These are phyloP conservation scores for Chrysochromulina parva DNA, from an alignment of 78 protist genomes.

Conservation along the genomic window DNA sequence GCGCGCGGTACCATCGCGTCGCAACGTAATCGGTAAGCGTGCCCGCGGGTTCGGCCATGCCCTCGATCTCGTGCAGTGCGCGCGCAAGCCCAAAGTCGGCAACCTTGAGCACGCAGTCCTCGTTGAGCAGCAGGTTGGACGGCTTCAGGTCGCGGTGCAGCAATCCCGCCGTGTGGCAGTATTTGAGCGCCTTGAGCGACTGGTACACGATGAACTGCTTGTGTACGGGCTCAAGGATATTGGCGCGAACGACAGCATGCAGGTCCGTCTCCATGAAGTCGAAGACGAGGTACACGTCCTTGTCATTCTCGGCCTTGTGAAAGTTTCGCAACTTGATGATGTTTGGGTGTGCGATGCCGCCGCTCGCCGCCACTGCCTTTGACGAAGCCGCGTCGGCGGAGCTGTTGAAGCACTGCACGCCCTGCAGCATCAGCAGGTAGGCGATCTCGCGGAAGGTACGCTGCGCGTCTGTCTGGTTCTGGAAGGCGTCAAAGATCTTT, in stretches of 20 bases:
- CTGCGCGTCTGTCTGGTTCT: constrained; percentile 98
- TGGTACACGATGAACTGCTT: constrained; percentile 95
- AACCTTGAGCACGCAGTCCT: constrained; percentile 90
- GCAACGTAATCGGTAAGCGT: constrained; percentile 97
- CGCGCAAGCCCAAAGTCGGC: constrained; percentile 94
- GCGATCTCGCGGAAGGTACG: constrained; percentile 95
- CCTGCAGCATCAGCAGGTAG: constrained; percentile 77
- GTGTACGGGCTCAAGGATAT: constrained; percentile 95
- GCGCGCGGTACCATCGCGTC: constrained; percentile 93
- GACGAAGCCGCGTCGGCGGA: not conserved
- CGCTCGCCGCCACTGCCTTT: too few species aligned
- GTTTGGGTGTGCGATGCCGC: constrained; percentile 75
- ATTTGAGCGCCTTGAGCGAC: constrained; percentile 81
- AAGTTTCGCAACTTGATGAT: constrained; percentile 85
- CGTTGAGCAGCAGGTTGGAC: constrained; percentile 90
- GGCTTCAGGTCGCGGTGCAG: constrained; percentile 94
- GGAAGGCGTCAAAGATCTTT: constrained; percentile 97
- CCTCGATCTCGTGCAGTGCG: constrained; percentile 34
- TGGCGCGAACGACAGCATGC: constrained; percentile 96
- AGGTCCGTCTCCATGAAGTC: constrained; percentile 93
- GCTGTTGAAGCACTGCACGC: not conserved
- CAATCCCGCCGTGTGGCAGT: constrained; percentile 5
- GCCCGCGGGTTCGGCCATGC: too few species aligned
- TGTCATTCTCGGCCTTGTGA: constrained; percentile 92
- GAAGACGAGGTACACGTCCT: constrained; percentile 95